A percentile compares a stretch with the other conserved stretches of the same genome.
Conservation (phyloP, 345 rosid species). For the Psidium guajava region DNA sequence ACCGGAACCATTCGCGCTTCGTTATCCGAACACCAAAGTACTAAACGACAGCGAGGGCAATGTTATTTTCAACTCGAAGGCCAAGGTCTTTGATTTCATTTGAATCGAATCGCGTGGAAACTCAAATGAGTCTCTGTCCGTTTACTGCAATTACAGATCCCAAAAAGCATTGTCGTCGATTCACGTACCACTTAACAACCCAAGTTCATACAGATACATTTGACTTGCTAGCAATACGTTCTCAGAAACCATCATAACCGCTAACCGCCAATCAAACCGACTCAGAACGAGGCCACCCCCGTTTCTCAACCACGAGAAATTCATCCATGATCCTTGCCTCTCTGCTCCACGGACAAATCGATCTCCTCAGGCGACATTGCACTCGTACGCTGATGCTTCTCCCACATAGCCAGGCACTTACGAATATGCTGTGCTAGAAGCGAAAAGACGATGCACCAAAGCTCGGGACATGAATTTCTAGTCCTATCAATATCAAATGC, state of each 20-base stretch:
- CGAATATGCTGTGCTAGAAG: neutral
- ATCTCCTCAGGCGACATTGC: neutral
- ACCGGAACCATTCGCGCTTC: neutral
- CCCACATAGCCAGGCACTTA: neutral
- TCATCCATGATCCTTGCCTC: neutral
- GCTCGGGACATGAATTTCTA: neutral
- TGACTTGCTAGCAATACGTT: no score
- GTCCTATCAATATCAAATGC: neutral
- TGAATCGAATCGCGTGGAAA: neutral
- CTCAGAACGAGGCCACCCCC: neutral
- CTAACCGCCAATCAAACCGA: neutral
- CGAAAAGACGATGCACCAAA: neutral
- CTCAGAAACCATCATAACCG: neutral
- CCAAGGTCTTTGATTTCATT: neutral
- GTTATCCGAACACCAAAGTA: neutral
- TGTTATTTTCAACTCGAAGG: neutral
- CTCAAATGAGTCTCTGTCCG: neutral
- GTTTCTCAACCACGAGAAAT: neutral
- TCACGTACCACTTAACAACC: neutral
- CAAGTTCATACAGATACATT: neutral
- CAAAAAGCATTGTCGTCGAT: neutral
- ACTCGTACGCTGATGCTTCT: neutral
- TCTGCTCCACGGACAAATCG: neutral
- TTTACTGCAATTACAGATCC: neutral
- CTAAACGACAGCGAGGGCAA: neutral